Evolutionary conservation across 352 stramenopile genomes (phyloP).

Genomic region (Pelagophyceae sp.): DNA sequence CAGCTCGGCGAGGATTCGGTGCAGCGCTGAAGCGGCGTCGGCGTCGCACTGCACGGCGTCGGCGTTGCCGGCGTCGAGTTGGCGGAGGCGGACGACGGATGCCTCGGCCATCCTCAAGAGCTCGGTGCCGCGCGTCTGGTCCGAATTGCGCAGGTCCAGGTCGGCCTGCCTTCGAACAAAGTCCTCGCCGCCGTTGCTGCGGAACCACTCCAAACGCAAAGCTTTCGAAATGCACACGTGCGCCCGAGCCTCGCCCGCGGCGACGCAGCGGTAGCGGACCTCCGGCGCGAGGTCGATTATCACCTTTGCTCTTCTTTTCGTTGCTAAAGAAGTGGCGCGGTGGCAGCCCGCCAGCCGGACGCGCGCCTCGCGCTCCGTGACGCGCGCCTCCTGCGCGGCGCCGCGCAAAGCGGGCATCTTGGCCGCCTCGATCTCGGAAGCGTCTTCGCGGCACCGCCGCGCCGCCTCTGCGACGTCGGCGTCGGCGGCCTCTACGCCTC

Average conservation of each 20-base stretch:
- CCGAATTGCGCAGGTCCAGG: neutral
- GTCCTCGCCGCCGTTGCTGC: neutral
- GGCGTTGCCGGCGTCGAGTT: conserved; percentile 16
- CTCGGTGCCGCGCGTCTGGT: conserved; percentile 15
- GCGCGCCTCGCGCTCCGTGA: neutral
- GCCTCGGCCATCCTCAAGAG: conserved; percentile 4
- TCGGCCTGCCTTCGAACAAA: neutral
- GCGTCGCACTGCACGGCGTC: neutral
- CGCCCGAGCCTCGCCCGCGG: neutral
- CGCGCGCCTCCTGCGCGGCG: neutral
- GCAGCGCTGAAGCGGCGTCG: conserved; percentile 8
- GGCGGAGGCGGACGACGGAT: neutral
- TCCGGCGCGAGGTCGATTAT: conserved; percentile 7
- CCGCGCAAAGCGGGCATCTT: neutral
- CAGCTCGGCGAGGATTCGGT: conserved; percentile 17
- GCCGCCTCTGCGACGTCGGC: neutral
- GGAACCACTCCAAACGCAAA: neutral
- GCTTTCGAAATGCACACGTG: neutral
- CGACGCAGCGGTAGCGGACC: neutral
- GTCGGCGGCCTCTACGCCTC: neutral
- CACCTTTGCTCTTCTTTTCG: neutral
- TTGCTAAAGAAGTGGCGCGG: neutral
- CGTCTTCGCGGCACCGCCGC: neutral
- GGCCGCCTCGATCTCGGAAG: neutral
- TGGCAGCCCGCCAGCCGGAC: neutral